These are phyloP conservation scores for Blastomyces gilchristii DNA, from an alignment of 2,329 filamentous ascomycete species.

Conservation along the genomic window DNA sequence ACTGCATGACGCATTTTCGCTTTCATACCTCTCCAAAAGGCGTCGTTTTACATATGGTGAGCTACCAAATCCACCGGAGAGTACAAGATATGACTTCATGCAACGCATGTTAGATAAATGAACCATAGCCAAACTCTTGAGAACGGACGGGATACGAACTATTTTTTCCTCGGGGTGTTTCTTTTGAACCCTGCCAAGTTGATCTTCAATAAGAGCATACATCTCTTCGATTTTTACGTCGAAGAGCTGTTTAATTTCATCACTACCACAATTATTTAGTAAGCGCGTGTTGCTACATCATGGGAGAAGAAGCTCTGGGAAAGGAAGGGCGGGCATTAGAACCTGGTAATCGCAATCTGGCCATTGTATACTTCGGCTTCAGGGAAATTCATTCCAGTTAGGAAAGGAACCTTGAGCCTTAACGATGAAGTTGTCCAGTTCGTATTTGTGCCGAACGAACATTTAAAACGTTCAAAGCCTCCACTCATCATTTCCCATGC, in stretches of 20 bases:
- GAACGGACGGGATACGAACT: constrained; percentile 14
- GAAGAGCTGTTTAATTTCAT: constrained; percentile 9
- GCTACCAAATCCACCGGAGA: constrained; percentile 37
- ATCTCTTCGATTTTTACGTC: constrained; percentile 9
- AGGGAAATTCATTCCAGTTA: constrained; percentile 1
- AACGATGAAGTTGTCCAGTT: constrained; percentile 8
- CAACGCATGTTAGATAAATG: background rate
- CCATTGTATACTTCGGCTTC: constrained; percentile 11
- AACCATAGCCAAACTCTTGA: background rate
- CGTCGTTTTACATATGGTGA: constrained; percentile 31
- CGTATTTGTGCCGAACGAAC: constrained; percentile 5
- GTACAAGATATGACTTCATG: constrained; percentile 29
- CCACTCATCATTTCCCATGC: constrained; percentile 9
- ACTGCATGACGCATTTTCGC: constrained; percentile 8
- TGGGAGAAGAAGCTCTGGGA: background rate
- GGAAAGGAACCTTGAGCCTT: constrained; percentile 7
- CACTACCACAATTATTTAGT: constrained; percentile 4
- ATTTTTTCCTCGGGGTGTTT: constrained; percentile 22
- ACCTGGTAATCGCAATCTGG: constrained; percentile 10
- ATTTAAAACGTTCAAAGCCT: constrained; percentile 10
- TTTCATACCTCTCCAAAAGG: constrained; percentile 9
- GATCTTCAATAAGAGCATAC: constrained; percentile 7
- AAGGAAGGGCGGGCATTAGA: background rate
- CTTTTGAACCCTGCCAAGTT: constrained; percentile 5
- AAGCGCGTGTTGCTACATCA: background rate